Evolutionary conservation across 805 yeast genomes (phyloP), one percentile per base, ranked within the genome.

Genomic region (Kluyveromyces starmeri): DNA sequence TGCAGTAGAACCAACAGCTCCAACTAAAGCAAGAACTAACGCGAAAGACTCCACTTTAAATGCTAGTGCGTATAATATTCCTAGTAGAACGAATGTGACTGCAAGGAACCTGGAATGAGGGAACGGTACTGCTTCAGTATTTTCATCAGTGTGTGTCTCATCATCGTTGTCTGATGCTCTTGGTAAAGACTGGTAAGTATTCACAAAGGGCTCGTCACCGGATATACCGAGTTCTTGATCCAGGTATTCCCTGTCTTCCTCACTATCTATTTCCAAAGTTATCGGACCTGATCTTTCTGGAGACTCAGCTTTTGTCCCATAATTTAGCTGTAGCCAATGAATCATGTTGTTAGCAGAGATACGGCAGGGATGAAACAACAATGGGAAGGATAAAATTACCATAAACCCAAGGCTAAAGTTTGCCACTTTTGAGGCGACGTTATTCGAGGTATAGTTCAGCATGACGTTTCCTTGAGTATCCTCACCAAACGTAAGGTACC

Each of bases 1-100:
- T 4, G 94, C 74, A 0, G 96, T 86, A 1, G 95, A 83, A 0
- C 96, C 96, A 0, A 95, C 85, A 1, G 95, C 83, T 2, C 96
- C 96, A 4, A 86, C 95, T 43, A 86, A 65, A 2, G 95, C 86
- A 45, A 86, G 62, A 10, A 88, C 88, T 30, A 78, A 71, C 18
- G 89, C 94, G 45, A 86, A 72, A 0, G 95, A 83, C 10, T 63
- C 63, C 20, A 86, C 78, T 3, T 73, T 55, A 22, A 78, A 59
- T 0, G 96, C 92, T 7, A 80, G 62, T 1, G 63, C 36, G 51
- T 80, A 85, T 30, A 85, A 74, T 5, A 66, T 48, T 1, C 68
- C 24, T 33, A 86, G 38, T 5, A 51, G 29, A 1, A 36, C 33
- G 66, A 65, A 26, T 71, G 83, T 27, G 67, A 77, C 38, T 17